These are phyloP conservation scores for Sugiyamaella japonica DNA, from an alignment of 1,139 yeast genomes.

Conservation along the genomic window DNA sequence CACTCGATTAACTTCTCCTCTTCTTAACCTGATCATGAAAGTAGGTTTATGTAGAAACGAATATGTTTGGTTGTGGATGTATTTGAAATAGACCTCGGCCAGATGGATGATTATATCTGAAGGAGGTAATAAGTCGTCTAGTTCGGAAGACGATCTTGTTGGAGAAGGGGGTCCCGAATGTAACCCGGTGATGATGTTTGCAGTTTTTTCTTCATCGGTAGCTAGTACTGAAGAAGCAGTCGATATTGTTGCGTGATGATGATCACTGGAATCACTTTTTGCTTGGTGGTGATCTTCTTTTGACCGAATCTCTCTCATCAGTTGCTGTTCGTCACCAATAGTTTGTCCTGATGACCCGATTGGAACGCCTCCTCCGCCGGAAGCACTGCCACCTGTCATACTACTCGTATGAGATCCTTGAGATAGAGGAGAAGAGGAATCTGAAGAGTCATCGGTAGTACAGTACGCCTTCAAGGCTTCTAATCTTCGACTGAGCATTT, in stretches of 20 bases:
- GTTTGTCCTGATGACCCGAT: constrained; percentile 1
- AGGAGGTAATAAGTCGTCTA: constrained; percentile 21
- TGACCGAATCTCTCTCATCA: constrained; percentile 9
- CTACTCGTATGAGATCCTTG: constrained; percentile 9
- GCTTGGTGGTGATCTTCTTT: background rate
- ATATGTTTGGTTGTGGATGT: constrained; percentile 42
- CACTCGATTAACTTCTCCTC: constrained; percentile 36
- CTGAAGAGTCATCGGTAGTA: constrained; percentile 4
- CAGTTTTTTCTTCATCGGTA: constrained; percentile 6
- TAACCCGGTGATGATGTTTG: constrained; percentile 11
- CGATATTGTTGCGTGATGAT: background rate
- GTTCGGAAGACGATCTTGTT: background rate
- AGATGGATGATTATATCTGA: constrained; percentile 33
- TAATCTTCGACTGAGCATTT: constrained; percentile 39
- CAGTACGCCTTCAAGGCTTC: constrained; percentile 35
- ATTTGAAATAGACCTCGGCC: constrained; percentile 37
- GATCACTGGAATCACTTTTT: background rate
- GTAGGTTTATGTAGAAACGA: constrained; percentile 41
- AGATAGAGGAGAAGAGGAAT: constrained; percentile 8
- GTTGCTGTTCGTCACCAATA: constrained; percentile 11
- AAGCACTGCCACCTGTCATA: constrained; percentile 12
- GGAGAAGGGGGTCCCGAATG: constrained; percentile 9
- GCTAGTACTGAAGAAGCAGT: background rate
- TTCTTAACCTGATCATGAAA: constrained; percentile 36
- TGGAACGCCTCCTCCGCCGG: background rate